Conservation (phyloP, 495 filamentous ascomycete species). For the Tetracladium setigerum region DNA sequence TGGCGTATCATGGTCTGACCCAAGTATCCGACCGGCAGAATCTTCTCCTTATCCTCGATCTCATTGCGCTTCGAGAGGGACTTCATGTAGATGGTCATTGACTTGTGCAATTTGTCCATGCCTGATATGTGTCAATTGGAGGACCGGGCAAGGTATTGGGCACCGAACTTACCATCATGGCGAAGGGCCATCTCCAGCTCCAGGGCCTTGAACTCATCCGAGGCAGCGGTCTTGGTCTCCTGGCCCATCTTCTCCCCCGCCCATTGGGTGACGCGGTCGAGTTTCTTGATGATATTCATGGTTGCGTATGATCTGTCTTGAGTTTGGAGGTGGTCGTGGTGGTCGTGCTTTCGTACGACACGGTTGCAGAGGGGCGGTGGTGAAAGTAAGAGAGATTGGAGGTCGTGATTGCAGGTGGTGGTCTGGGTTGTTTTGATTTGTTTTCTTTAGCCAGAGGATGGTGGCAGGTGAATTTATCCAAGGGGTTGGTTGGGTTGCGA, state of each 20-base stretch:
- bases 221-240: constrained; percentile 79
- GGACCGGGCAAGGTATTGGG: background rate
- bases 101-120: constrained; percentile 84
- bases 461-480: constrained; percentile 12
- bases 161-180: constrained; percentile 65
- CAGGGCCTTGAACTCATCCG: constrained; percentile 89
- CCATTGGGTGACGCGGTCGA: constrained; percentile 98
- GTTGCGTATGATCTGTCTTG: constrained; percentile 4
- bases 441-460: constrained; percentile 2
- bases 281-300: constrained; percentile 95
- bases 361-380: too few relatives aligned
- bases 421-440: constrained; percentile 7
- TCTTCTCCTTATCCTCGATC: constrained; percentile 71
- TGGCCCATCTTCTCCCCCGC: constrained; percentile 94
- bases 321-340: background rate
- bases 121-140: constrained; percentile 40
- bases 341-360: too few relatives aligned
- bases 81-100: constrained; percentile 85
- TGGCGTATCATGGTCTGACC: constrained; percentile 85
- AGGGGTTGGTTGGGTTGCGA: too few relatives aligned
- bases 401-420: too few relatives aligned
- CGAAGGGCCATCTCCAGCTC: constrained; percentile 90
- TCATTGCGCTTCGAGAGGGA: constrained; percentile 82
- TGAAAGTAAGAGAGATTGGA: background rate
- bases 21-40: constrained; percentile 69